A percentile compares a stretch with the other conserved stretches of the same genome.
Evolutionary conservation across 1,284 basidiomycete species (phyloP).

Genomic region (Anthracocystis walkeri): DNA sequence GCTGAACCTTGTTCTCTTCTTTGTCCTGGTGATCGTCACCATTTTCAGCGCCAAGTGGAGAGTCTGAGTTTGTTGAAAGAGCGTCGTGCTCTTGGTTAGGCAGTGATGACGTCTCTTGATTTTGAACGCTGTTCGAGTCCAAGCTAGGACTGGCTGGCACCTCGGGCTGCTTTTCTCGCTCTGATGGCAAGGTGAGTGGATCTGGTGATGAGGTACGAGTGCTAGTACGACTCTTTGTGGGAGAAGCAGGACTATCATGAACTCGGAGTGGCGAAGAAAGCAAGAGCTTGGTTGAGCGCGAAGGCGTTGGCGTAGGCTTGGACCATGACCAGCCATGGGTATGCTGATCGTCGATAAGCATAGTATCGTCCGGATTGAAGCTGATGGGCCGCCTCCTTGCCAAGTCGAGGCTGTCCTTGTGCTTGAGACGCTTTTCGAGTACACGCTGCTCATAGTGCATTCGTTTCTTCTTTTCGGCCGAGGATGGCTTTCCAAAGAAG

Average conservation of each 20-base stretch:
- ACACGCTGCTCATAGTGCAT: slow-evolving; percentile 49
- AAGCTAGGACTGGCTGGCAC: background rate
- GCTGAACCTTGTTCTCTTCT: background rate
- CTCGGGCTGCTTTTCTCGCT: background rate
- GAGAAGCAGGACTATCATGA: slow-evolving; percentile 14
- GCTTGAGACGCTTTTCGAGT: slow-evolving; percentile 43
- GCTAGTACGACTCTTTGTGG: slow-evolving; percentile 11
- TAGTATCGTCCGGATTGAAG: slow-evolving; percentile 53
- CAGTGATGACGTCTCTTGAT: background rate
- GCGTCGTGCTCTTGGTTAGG: background rate
- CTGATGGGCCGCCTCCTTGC: slow-evolving; percentile 43
- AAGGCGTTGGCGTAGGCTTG: slow-evolving; percentile 25
- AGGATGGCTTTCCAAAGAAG: slow-evolving; percentile 53
- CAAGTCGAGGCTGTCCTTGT: slow-evolving; percentile 54
- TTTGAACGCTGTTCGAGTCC: background rate
- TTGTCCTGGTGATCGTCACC: background rate
- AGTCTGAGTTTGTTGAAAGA: background rate
- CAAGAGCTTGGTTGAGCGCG: slow-evolving; percentile 5
- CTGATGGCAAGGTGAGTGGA: background rate
- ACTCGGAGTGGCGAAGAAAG: slow-evolving; percentile 6
- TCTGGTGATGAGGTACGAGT: slow-evolving; percentile 15
- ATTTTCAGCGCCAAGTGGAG: background rate
- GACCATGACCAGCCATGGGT: slow-evolving; percentile 27
- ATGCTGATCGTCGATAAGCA: slow-evolving; percentile 37
- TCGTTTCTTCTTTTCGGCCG: slow-evolving; percentile 49